Base-by-base conservation (phyloP, 148 eudicot genomes). In the Rhododendron williamsianum region DNA sequence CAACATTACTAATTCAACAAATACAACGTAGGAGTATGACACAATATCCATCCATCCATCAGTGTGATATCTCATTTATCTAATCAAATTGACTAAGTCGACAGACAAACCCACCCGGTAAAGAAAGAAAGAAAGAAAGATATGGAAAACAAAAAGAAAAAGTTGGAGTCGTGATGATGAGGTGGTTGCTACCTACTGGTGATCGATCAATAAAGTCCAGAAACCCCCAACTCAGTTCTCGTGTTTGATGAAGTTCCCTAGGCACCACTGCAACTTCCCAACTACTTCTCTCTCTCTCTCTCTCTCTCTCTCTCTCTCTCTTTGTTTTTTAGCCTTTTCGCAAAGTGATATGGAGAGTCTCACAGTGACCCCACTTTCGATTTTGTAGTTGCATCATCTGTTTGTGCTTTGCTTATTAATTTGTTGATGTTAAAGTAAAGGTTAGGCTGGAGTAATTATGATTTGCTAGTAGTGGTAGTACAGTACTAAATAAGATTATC, bases 161-260 rank as follows among this genome's bases (percentile, higher is more conserved):
- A 65, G 74, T 69, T 27, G 10, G 3, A 23, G 21, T 54, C 58
- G 15, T 18, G 8, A n/a, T 65, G 72, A 65, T 65, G 72, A 65
- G 72, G 72, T 65, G 33, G 63, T 58, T 2, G 13, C 30, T 30
- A 30, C 30, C 30, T 41, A 41, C 60, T 5, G 11, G 9, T 6
- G n/a, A 23, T 33, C 35, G n/a, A 23, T 33, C 35, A 33, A 60
- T 21, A 60, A 60, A 60, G 63, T 56, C 63, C 69, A 21, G 69
- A 21, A 0, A 21, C 30, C 71, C 30, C 30, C 71, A 21, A 19
- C 71, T 25, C 72, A n/a, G 72, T 65, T 65, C 72, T 65, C 72
- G 72, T 65, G 72, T 65, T 65, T 65, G 72, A n/a, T 65, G 15
- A n/a, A 65, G 72, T 65, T 65, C 72, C 72, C 72, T 65, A 65